A percentile compares a stretch with the other conserved stretches of the same genome.
Conservation (phyloP, 805 yeast species). For the Yamadazyma insecticola region DNA sequence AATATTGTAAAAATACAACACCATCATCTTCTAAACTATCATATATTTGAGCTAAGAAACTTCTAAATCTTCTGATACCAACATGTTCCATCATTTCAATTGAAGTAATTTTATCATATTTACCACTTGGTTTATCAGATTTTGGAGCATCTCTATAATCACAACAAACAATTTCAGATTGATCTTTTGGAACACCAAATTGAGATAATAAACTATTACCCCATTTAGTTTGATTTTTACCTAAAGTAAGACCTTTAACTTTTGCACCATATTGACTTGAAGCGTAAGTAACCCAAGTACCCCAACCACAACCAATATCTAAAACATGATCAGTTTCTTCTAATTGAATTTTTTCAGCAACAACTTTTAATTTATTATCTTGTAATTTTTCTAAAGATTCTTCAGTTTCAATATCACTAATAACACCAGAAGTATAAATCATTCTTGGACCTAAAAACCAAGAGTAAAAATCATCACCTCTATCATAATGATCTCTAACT, state of each 20-base stretch:
- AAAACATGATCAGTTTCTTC: conserved; percentile 68
- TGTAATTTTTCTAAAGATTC: conserved; percentile 79
- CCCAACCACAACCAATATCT: conserved; percentile 96
- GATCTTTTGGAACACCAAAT: conserved; percentile 65
- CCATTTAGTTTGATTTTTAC: conserved; percentile 87
- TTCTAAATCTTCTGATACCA: conserved; percentile 77
- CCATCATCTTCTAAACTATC: conserved; percentile 92
- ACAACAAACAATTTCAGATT: conserved; percentile 71
- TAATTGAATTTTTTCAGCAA: conserved; percentile 80
- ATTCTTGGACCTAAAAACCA: conserved; percentile 94
- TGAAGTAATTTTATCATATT: conserved; percentile 83
- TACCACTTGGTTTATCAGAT: conserved; percentile 36
- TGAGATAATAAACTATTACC: conserved; percentile 67
- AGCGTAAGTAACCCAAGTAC: conserved; percentile 82
- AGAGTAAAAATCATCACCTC: conserved; percentile 92
- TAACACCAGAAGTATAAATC: conserved; percentile 87
- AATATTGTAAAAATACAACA: conserved; percentile 77
- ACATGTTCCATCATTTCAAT: conserved; percentile 96
- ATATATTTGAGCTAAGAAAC: conserved; percentile 75
- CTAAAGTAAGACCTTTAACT: conserved; percentile 87
- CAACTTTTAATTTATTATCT: conserved; percentile 84
- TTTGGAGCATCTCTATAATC: conserved; percentile 93
- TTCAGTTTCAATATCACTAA: conserved; percentile 62
- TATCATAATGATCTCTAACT: conserved; percentile 91
- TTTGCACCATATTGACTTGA: conserved; percentile 78